Evolutionary conservation across 192 early-diverging fungal species (phyloP).

Genomic region (Coemansia aciculifera): DNA sequence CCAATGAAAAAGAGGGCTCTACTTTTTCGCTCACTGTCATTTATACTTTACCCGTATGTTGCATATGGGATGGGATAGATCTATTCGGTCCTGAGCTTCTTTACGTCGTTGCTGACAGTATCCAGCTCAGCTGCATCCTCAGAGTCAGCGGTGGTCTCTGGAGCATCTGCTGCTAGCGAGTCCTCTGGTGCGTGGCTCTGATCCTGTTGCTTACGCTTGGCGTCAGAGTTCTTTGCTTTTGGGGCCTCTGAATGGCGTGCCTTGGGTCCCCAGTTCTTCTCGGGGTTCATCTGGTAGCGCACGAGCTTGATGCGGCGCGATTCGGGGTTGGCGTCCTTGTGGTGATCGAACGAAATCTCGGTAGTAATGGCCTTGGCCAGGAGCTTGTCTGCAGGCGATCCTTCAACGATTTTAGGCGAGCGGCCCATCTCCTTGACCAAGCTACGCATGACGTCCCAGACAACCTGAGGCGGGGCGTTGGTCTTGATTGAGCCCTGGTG

Average conservation of each 20-base stretch:
- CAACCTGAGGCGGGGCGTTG: constrained; percentile 74
- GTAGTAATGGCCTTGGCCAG: constrained; percentile 47
- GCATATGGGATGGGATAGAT: neutral
- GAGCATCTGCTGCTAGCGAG: neutral
- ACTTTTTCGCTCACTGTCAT: neutral
- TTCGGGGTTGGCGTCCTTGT: constrained; percentile 71
- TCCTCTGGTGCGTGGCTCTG: neutral
- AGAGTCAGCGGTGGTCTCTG: constrained; percentile 11
- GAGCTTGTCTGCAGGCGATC: constrained; percentile 69
- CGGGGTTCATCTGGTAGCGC: constrained; percentile 95
- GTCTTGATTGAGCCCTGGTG: constrained; percentile 84
- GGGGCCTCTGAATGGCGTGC: constrained; percentile 58
- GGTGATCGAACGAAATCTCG: constrained; percentile 72
- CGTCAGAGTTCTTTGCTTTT: constrained; percentile 13
- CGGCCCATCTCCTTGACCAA: constrained; percentile 71
- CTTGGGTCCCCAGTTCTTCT: constrained; percentile 96
- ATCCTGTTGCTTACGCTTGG: constrained; percentile 38
- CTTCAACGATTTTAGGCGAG: constrained; percentile 63
- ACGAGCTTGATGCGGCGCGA: constrained; percentile 82
- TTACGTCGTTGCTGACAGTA: constrained; percentile 15
- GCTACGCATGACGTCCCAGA: constrained; percentile 92
- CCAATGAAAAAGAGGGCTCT: neutral
- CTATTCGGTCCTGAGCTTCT: constrained; percentile 34
- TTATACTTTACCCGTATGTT: neutral
- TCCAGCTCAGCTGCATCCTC: constrained; percentile 12